Evolutionary conservation across 1,284 basidiomycete genomes (phyloP).

Genomic region (Trichosporon coremiiforme): DNA sequence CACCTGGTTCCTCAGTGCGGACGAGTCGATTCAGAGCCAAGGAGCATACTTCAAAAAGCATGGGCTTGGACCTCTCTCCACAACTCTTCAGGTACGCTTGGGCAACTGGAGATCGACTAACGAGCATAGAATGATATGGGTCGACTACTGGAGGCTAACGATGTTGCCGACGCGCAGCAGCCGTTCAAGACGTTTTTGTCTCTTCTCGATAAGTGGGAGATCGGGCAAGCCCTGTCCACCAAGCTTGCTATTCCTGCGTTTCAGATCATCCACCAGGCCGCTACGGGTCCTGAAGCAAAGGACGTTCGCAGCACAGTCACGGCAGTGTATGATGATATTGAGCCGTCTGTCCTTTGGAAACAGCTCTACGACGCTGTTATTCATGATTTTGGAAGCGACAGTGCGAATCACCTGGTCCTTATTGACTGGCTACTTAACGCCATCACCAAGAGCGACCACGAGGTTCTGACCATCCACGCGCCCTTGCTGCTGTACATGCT

Average conservation of each 20-base stretch:
- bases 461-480: constrained; percentile 45
- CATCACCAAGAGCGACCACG: constrained; percentile 60
- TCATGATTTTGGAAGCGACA: constrained; percentile 57
- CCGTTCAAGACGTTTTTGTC: constrained; percentile 97
- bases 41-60: constrained; percentile 69
- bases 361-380: constrained; percentile 61
- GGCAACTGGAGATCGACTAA: neutral
- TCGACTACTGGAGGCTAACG: constrained; percentile 61
- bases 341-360: constrained; percentile 85
- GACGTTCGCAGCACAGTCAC: constrained; percentile 74
- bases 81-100: constrained; percentile 66
- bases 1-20: constrained; percentile 84
- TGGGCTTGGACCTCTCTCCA: constrained; percentile 68
- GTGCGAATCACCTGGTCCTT: constrained; percentile 46
- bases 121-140: constrained; percentile 71
- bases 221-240: constrained; percentile 79
- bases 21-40: constrained; percentile 73
- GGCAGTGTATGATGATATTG: constrained; percentile 88
- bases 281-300: constrained; percentile 13
- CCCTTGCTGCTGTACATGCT: constrained; percentile 37
- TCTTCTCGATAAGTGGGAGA: constrained; percentile 94
- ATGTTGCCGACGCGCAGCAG: constrained; percentile 71
- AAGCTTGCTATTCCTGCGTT: constrained; percentile 72
- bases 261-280: constrained; percentile 31
- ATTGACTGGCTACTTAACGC: constrained; percentile 56